Evolutionary conservation across 169 alveolate genomes (phyloP), one percentile per base, ranked within the genome.

Genomic region (Eimeria sp.): DNA sequence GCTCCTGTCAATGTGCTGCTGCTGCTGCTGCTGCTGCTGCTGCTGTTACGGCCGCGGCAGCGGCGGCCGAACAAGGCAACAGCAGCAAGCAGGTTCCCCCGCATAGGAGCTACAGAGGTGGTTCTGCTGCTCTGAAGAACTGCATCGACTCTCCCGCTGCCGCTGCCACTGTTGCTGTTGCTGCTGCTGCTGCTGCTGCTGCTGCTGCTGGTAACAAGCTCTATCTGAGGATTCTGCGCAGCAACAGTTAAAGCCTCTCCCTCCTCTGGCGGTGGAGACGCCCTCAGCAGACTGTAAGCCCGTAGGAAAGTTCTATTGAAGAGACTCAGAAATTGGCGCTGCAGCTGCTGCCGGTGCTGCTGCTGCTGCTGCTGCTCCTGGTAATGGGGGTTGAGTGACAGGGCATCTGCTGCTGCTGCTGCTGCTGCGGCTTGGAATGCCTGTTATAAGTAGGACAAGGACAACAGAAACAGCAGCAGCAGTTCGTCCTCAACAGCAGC

Each of bases 311-410:
- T 71, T 30, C 23, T 71, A 37, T 37, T 71, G 78, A 71, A 71
- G 49, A 76, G 62, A 14, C 62, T 20, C 60, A 9, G 23, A n/a
- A 43, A 20, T 49, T 43, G n/a, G n/a, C n/a, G n/a, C n/a, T n/a
- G n/a, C n/a, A n/a, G n/a, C n/a, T n/a, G n/a, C n/a, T n/a, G n/a
- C n/a, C n/a, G n/a, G n/a, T n/a, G n/a, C n/a, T n/a, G n/a, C n/a
- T n/a, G 85, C 85, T 76, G 85, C 85, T 76, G 85, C 85, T 37
- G 85, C 85, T 76, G 85, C 85, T 76, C 62, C 85, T 37, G 85
- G 62, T 40, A 33, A 30, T 76, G 85, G 23, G 30, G 62, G 27
- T 60, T 60, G 68, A 60, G 68, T 16, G 68, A 60, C 8, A 18
- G n/a, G 16, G 78, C 78, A 30, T n/a, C 78, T 71, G 40, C 78